Evolutionary conservation across 2,329 filamentous ascomycete genomes (phyloP).

Genomic region (Thyridium curvatum): DNA sequence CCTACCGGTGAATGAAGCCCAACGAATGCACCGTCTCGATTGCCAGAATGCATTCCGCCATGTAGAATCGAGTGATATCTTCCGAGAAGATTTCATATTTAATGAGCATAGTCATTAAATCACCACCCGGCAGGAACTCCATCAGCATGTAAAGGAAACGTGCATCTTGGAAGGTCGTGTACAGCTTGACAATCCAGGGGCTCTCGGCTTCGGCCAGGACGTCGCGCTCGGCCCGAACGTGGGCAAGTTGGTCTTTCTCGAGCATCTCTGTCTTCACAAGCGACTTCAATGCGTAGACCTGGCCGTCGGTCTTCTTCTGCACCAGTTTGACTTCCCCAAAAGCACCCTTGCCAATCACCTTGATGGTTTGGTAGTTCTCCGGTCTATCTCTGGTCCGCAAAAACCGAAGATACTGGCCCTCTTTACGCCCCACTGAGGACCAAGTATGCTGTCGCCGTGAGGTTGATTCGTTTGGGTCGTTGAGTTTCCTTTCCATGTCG

Average conservation of each 20-base stretch:
- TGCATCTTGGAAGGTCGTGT: constrained; percentile 93
- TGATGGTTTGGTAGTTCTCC: constrained; percentile 91
- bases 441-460: constrained; percentile 78
- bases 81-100: constrained; percentile 99
- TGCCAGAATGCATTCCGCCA: constrained; percentile 96
- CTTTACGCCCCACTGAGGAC: constrained; percentile 77
- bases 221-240: constrained; percentile 95
- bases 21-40: constrained; percentile 98
- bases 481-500: constrained; percentile 81
- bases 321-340: constrained; percentile 98
- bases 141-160: constrained; percentile 99
- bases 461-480: constrained; percentile 68
- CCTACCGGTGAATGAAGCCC: constrained; percentile 95
- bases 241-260: constrained; percentile 95
- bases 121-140: constrained; percentile 97
- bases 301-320: constrained; percentile 91
- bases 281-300: constrained; percentile 97
- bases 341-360: constrained; percentile 97
- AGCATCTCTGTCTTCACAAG: constrained; percentile 99
- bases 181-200: constrained; percentile 97
- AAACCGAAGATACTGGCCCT: constrained; percentile 90
- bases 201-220: constrained; percentile 99
- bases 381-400: constrained; percentile 88
- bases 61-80: constrained; percentile 98
- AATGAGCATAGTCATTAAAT: constrained; percentile 99